Conservation (phyloP, 257 asterid genomes). For the Echium plantagineum region DNA sequence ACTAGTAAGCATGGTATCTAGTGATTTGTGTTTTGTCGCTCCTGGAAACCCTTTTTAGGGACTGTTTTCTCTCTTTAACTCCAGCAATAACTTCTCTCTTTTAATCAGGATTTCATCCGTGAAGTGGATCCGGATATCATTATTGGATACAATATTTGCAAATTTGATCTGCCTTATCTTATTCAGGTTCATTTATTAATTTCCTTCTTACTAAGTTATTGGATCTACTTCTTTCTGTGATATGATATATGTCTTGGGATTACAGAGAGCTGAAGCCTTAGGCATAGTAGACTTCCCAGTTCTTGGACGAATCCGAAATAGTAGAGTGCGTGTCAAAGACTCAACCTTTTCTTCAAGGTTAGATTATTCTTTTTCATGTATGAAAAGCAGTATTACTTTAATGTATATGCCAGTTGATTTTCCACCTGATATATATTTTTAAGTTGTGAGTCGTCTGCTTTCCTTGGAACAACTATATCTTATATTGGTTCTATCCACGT, state of each 20-base stretch:
- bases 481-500: too few species aligned
- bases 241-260: slow-evolving; percentile 7
- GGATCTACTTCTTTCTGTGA: slow-evolving; percentile 3
- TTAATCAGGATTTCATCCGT: slow-evolving; percentile 62
- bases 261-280: slow-evolving; percentile 85
- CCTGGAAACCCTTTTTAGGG: background rate
- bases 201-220: slow-evolving; percentile 8
- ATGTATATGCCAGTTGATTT: background rate
- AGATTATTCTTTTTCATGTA: background rate
- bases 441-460: too few species aligned
- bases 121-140: slow-evolving; percentile 97
- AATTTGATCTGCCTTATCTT: slow-evolving; percentile 94
- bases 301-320: slow-evolving; percentile 86
- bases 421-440: too few species aligned
- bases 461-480: too few species aligned
- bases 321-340: slow-evolving; percentile 83
- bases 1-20: background rate
- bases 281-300: slow-evolving; percentile 80
- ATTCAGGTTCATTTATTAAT: slow-evolving; percentile 49
- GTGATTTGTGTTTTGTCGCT: background rate
- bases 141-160: slow-evolving; percentile 97
- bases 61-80: background rate
- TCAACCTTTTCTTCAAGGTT: slow-evolving; percentile 90
- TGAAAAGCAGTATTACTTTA: background rate
- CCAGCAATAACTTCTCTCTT: background rate